Conservation (phyloP, 495 filamentous ascomycete species). For the Aspergillus olivimuriae region DNA sequence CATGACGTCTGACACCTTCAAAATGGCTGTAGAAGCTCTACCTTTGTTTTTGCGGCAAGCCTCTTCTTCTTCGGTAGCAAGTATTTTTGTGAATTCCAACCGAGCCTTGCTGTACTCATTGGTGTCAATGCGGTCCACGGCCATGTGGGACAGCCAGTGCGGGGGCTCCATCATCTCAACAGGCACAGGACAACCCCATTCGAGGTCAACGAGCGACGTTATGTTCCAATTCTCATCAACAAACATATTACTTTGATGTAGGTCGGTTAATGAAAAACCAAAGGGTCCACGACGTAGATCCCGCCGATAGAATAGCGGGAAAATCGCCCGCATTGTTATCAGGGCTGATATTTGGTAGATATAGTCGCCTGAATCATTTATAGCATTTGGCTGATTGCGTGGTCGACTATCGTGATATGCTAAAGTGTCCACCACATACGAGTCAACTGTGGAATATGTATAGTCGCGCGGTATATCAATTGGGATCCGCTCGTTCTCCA, state of each 20-base stretch:
- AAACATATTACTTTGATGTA: slow-evolving; percentile 28
- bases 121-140: slow-evolving; percentile 16
- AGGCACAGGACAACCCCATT: slow-evolving; percentile 32
- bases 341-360: slow-evolving; percentile 21
- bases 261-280: slow-evolving; percentile 20
- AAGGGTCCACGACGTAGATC: slow-evolving; percentile 20
- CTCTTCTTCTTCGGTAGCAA: slow-evolving; percentile 11
- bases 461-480: slow-evolving; percentile 23
- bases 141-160: slow-evolving; percentile 25
- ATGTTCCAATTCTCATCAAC: slow-evolving; percentile 24
- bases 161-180: slow-evolving; percentile 28
- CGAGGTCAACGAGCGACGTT: slow-evolving; percentile 26
- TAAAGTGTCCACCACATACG: slow-evolving; percentile 28
- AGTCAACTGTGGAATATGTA: slow-evolving; percentile 26
- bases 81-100: slow-evolving; percentile 13
- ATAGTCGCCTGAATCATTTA: slow-evolving; percentile 21
- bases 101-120: slow-evolving; percentile 12
- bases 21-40: background rate
- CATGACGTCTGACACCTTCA: slow-evolving; percentile 9
- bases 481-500: slow-evolving; percentile 34
- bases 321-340: slow-evolving; percentile 24
- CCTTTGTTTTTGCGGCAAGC: background rate
- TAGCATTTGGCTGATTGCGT: slow-evolving; percentile 27
- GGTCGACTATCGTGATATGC: slow-evolving; percentile 24
- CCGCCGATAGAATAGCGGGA: slow-evolving; percentile 17